These are phyloP conservation scores for Aureobasidium uvarum DNA, from an alignment of 2,329 filamentous ascomycete species.

Conservation along the genomic window DNA sequence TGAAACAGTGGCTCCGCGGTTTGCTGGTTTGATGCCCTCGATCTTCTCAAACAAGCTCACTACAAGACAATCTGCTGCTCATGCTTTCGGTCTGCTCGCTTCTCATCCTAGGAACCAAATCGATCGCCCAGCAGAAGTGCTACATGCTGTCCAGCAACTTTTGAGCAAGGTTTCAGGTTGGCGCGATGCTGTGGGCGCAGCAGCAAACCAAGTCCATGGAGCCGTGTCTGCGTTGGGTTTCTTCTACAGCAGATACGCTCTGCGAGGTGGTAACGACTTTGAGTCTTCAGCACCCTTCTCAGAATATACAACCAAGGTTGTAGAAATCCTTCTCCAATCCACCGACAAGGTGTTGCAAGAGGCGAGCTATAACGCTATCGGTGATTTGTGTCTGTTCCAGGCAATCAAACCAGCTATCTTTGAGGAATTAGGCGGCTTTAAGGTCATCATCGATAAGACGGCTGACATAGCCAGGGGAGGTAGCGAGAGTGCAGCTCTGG, in stretches of 20 bases:
- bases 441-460: constrained; percentile 59
- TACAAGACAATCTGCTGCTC: constrained; percentile 64
- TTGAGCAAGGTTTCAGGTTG: constrained; percentile 52
- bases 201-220: constrained; percentile 60
- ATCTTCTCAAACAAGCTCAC: constrained; percentile 70
- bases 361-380: constrained; percentile 57
- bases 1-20: constrained; percentile 50
- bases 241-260: constrained; percentile 56
- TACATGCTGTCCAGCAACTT: constrained; percentile 48
- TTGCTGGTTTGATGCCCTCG: constrained; percentile 56
- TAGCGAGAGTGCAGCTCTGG: constrained; percentile 76
- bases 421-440: constrained; percentile 29
- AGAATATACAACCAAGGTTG: constrained; percentile 45
- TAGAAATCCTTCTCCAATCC: constrained; percentile 54
- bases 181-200: constrained; percentile 59
- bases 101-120: constrained; percentile 54
- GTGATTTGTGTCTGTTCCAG: constrained; percentile 61
- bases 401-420: constrained; percentile 49
- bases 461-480: constrained; percentile 70
- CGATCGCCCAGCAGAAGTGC: constrained; percentile 44
- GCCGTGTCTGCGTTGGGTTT: constrained; percentile 59
- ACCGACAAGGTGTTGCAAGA: constrained; percentile 58
- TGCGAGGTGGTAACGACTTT: constrained; percentile 42
- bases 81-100: constrained; percentile 71
- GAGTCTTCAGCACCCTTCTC: constrained; percentile 34